Evolutionary conservation across 192 early-diverging fungal genomes (phyloP), one percentile per base, ranked within the genome.

Genomic region (Geranomyces michiganensis): DNA sequence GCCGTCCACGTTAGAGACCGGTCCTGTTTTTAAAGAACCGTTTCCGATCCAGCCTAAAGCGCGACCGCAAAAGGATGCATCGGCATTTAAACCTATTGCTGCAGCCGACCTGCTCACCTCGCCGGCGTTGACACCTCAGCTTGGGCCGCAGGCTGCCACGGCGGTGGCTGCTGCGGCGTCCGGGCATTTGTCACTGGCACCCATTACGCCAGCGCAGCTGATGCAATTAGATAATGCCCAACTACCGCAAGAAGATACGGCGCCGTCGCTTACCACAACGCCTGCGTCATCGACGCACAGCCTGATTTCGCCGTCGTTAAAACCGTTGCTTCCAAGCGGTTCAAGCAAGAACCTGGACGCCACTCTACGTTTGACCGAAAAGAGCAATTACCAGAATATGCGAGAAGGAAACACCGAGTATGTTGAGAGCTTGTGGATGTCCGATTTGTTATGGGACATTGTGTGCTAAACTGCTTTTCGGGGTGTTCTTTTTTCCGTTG

Each of bases 321-420:
- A 80, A 48, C 78, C 78, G 19, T 36, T 78, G 7, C 64, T 76
- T 22, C 78, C 76, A 41, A 76, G 24, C 73, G 80, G 68, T 74
- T 24, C 75, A 24, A 29, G 56, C 17, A 56, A 71, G 30, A 76
- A 44, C 63, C 32, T 19, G 24, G 76, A 87, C 19, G 85, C 85
- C 9, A 84, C 82, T 0, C 71, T 80, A 0, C 61, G 82, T 9
- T 74, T 91, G 55, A 80, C 88, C 22, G 77, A 87, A 17, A 88
- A 88, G 61, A 89, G 87, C 75, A 92, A 98, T 70, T 96, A 96
- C 80, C 92, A 92, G 67, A 93, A 92, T 65, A 87, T 96, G 1
- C 71, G 93, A 32, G 91, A 95, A 66, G 96, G 94, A 15, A 89
- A 93, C 58, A 87, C 90, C n/a, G 90, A 90, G 87, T 85, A 89